phyloP scores from a whole-genome alignment of 1,139 yeast species.

The Saccharomyces hybrid region DNA sequence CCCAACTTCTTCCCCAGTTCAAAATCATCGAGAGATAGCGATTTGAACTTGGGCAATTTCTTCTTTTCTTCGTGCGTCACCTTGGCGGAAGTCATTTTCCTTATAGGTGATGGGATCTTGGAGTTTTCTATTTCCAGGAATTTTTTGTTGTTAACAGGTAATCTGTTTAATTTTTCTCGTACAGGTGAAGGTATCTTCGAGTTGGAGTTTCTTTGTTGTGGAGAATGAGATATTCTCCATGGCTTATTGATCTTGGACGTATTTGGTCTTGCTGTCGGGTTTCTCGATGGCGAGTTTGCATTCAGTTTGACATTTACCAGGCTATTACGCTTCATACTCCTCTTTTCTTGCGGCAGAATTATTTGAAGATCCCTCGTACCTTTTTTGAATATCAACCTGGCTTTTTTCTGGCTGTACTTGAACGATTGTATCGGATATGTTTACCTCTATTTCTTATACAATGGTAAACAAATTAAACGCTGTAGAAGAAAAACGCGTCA shows the following conservation, averaged over 20 bases:
- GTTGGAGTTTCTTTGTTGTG: conserved; percentile 7
- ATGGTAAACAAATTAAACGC: background rate
- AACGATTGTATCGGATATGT: background rate
- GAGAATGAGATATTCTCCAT: conserved; percentile 16
- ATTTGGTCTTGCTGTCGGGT: background rate
- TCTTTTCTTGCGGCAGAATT: background rate
- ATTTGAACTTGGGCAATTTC: conserved; percentile 4
- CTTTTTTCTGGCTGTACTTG: background rate
- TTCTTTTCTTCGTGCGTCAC: background rate
- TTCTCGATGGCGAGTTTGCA: conserved; percentile 6
- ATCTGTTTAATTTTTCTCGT: conserved; percentile 1
- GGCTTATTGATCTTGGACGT: conserved; percentile 5
- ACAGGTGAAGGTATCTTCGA: conserved; percentile 11
- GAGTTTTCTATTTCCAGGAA: background rate
- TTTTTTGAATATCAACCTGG: background rate
- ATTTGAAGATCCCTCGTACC: background rate
- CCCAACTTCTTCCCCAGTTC: conserved; percentile 87
- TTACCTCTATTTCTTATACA: background rate
- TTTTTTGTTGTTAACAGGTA: background rate
- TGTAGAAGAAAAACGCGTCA: background rate
- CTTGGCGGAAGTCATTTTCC: background rate
- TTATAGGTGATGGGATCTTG: background rate
- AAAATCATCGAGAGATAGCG: conserved; percentile 44
- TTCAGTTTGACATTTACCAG: conserved; percentile 20
- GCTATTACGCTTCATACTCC: conserved; percentile 15